Evolutionary conservation across 2,329 filamentous ascomycete genomes (phyloP).

Genomic region (Fusarium hainanense): DNA sequence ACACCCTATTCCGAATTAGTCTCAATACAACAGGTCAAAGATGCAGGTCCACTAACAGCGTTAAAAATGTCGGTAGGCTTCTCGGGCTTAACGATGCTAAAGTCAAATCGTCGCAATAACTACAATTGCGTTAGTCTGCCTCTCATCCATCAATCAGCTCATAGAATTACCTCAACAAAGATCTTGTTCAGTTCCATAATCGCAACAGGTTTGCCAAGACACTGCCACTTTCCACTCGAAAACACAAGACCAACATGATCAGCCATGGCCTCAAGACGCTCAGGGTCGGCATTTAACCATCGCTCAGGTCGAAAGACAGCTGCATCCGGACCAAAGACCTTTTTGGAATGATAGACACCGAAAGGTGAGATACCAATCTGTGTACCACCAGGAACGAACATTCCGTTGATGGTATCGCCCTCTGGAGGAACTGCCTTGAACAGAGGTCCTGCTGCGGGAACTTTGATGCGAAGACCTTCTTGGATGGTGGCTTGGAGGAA

Average conservation of each 20-base stretch:
- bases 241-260: constrained; percentile 52
- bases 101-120: constrained; percentile 32
- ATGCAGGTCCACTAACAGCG: background rate
- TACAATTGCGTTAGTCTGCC: background rate
- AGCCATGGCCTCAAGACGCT: constrained; percentile 48
- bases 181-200: constrained; percentile 52
- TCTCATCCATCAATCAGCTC: background rate
- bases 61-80: constrained; percentile 27
- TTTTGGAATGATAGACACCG: constrained; percentile 47
- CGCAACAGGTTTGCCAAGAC: constrained; percentile 53
- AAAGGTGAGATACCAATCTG: constrained; percentile 48
- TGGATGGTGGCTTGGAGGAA: constrained; percentile 64
- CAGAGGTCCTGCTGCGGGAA: constrained; percentile 55
- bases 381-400: constrained; percentile 48
- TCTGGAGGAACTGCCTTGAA: constrained; percentile 47
- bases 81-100: constrained; percentile 14
- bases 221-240: constrained; percentile 53
- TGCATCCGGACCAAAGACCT: constrained; percentile 51
- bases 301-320: constrained; percentile 50
- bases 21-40: fast-evolving
- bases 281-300: constrained; percentile 52
- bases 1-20: constrained; percentile 4
- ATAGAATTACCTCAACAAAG: constrained; percentile 59
- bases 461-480: constrained; percentile 60
- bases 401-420: constrained; percentile 54